A percentile compares a stretch with the other conserved stretches of the same genome.
phyloP scores from a whole-genome alignment of 345 rosid genomes.

The Salix viminalis region DNA sequence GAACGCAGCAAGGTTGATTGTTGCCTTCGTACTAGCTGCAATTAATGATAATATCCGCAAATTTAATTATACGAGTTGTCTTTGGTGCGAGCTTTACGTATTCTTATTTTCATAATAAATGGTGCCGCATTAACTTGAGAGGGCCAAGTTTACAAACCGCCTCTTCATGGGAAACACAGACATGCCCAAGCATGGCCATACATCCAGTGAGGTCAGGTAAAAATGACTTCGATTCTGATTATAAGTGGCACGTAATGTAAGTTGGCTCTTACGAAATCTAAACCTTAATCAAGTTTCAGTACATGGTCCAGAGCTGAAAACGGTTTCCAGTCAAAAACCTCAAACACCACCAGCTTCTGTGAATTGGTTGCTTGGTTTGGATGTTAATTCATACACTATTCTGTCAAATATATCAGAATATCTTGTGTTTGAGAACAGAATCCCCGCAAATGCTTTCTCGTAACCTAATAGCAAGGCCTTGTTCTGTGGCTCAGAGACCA shows the following conservation, averaged over 20 bases:
- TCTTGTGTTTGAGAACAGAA: conserved; percentile 76
- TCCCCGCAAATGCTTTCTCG: conserved; percentile 90
- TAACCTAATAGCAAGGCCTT: conserved; percentile 44
- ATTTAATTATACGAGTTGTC: too few species aligned
- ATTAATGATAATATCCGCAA: too few species aligned
- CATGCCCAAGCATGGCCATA: too few species aligned
- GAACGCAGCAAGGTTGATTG: too few species aligned
- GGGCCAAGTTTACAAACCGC: too few species aligned
- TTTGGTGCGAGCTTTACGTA: too few species aligned
- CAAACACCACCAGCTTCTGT: conserved; percentile 83
- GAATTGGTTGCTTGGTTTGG: conserved; percentile 83
- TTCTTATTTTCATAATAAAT: too few species aligned
- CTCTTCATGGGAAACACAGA: too few species aligned
- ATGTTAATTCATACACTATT: conserved; percentile 80
- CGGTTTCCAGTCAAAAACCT: conserved; percentile 45
- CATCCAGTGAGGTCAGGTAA: too few species aligned
- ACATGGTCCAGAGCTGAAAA: not conserved
- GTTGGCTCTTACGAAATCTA: not conserved
- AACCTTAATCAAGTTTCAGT: not conserved
- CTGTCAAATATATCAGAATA: conserved; percentile 89
- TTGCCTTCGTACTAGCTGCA: too few species aligned
- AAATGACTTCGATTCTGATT: not conserved
- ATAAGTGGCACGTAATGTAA: not conserved
- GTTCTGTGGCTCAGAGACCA: conserved; percentile 88
- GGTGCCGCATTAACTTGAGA: too few species aligned